Percentiles rank a stretch among this genome's conserved stretches.
Conservation (phyloP, 345 rosid species). For the Boechera retrofracta region DNA sequence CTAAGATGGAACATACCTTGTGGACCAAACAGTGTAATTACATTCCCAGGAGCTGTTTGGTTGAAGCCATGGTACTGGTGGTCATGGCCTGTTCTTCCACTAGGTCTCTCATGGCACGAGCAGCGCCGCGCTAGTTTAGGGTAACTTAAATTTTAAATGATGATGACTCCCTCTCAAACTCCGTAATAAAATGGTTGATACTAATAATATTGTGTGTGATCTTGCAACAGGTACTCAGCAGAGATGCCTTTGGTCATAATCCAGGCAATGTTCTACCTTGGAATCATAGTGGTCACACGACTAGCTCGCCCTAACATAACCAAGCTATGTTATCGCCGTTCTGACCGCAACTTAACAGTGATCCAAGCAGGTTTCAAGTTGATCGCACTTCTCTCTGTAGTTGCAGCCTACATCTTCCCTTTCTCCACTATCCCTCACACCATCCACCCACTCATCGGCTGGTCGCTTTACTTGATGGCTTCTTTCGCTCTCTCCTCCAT, state of each 20-base stretch:
- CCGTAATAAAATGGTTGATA: neutral
- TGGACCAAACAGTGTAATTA: conserved; percentile 91
- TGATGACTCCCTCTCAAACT: neutral
- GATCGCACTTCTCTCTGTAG: conserved; percentile 74
- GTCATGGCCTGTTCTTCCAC: conserved; percentile 97
- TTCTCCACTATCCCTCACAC: conserved; percentile 89
- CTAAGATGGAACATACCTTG: conserved; percentile 93
- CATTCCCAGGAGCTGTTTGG: conserved; percentile 96
- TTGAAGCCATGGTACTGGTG: conserved; percentile 99
- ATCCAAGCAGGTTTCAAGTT: conserved; percentile 65
- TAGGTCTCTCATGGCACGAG: conserved; percentile 90
- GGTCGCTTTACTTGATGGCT: conserved; percentile 83
- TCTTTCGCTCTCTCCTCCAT: conserved; percentile 68
- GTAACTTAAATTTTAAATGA: conserved; percentile 5
- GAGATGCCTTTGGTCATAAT: conserved; percentile 78
- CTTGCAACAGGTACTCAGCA: conserved; percentile 51
- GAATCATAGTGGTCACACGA: conserved; percentile 68
- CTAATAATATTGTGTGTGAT: neutral
- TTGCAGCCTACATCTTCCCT: conserved; percentile 77
- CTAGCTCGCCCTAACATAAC: conserved; percentile 80
- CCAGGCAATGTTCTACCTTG: conserved; percentile 65
- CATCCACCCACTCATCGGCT: conserved; percentile 79
- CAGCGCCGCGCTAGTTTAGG: conserved; percentile 75
- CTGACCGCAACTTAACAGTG: conserved; percentile 63
- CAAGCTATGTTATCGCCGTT: conserved; percentile 76